Percentiles rank a stretch among this genome's conserved stretches.
phyloP scores from a whole-genome alignment of 306 rosid genomes.

The Prunus padus region DNA sequence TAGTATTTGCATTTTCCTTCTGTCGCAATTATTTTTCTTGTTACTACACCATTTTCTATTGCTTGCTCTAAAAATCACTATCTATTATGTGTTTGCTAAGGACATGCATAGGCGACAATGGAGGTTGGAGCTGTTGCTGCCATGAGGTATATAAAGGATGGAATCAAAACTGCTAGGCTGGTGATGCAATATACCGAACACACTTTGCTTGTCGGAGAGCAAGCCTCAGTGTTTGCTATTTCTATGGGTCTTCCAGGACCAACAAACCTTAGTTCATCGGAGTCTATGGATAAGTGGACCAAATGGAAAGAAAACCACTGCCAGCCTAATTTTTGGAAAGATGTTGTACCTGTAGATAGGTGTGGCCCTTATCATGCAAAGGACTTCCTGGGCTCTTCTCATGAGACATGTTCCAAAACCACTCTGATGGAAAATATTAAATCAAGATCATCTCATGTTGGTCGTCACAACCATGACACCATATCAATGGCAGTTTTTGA shows the following conservation, averaged over 20 bases:
- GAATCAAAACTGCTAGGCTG: constrained; percentile 79
- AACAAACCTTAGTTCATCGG: constrained; percentile 71
- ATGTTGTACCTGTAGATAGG: constrained; percentile 47
- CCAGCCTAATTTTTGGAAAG: constrained; percentile 89
- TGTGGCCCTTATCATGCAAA: constrained; percentile 79
- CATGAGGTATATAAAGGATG: constrained; percentile 90
- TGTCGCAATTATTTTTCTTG: constrained; percentile 6
- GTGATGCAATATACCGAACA: constrained; percentile 79
- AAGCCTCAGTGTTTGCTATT: constrained; percentile 80
- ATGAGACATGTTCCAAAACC: constrained; percentile 38
- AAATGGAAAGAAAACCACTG: constrained; percentile 70
- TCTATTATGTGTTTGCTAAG: constrained; percentile 48
- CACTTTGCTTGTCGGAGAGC: constrained; percentile 89
- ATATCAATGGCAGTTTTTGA: constrained; percentile 93
- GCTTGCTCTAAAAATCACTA: constrained; percentile 28
- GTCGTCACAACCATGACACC: constrained; percentile 80
- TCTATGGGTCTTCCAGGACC: constrained; percentile 98
- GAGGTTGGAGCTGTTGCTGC: constrained; percentile 98
- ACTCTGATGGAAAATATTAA: constrained; percentile 26
- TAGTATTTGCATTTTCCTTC: constrained; percentile 16
- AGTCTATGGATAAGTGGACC: constrained; percentile 70
- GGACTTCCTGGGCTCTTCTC: constrained; percentile 25
- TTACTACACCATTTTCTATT: neutral
- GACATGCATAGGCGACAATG: constrained; percentile 77
- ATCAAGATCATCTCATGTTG: constrained; percentile 45